Evolutionary conservation across 345 rosid genomes (phyloP), one percentile per base, ranked within the genome.

Genomic region (Orychophragmus violaceus): DNA sequence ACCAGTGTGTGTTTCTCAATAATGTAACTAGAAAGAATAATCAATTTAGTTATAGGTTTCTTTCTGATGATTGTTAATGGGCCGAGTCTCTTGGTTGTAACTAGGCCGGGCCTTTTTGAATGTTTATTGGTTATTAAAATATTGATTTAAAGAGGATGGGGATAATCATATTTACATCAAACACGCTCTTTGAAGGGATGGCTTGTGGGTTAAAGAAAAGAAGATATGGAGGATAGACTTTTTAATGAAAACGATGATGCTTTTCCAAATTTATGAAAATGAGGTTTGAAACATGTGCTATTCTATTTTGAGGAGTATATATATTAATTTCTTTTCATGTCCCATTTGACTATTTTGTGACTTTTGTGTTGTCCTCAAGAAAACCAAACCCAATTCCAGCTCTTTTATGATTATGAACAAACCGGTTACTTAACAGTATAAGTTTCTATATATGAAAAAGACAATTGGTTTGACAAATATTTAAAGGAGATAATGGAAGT

Each of bases 261-360:
- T 69, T 69, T 69, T 50, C 9, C 24, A 36, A 17, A 17, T 49
- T 59, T 19, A 36, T 36, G 51, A 36, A 59, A 69, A 49, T 51
- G 59, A 69, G 49, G 73, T 49, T 28, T 25, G 59, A 23, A 69
- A 48, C 59, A 48, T 59, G 59, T 59, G 49, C 39, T 33, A 48
- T 30, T 17, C 39, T 25, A 46, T 3, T 32, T 24, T 10, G 14
- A 33, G 5, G 25, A 65, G 39, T 25, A 17, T 53, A 37, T n/a
- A 46, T 56, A 12, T 53, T 25, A 8, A 33, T 56, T 22, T 44
- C 30, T 30, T 56, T 44, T 6, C 55, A 67, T 42, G 33, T 21
- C 45, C 11, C 8, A 56, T 33, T 45, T 57, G 72, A 58, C 36
- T 33, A 17, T 41, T 41, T n/a, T 6, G 16, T n/a, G 13, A 54